Percentiles rank a stretch among this genome's conserved stretches.
Evolutionary conservation across 164 flowering plant species (phyloP).

Genomic region (Amborella trichopoda): DNA sequence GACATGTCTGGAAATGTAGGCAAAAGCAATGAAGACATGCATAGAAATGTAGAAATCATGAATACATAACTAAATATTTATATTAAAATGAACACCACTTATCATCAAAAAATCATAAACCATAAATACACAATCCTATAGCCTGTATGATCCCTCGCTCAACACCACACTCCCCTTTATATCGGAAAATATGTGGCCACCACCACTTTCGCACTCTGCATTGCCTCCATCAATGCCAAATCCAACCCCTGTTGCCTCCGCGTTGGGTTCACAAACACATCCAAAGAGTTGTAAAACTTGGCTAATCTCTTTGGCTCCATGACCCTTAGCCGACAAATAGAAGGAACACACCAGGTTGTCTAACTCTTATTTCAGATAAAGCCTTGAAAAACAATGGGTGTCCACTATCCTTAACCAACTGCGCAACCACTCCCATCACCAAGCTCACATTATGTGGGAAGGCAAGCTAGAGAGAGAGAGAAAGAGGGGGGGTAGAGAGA

Average conservation of each 20-base stretch:
- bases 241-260: slow-evolving; percentile 60
- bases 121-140: not conserved
- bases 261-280: slow-evolving; percentile 54
- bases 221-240: slow-evolving; percentile 49
- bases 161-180: slow-evolving; percentile 37
- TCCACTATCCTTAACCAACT: slow-evolving; percentile 56
- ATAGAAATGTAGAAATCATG: not conserved
- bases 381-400: slow-evolving; percentile 49
- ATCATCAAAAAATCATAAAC: no score
- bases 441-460: slow-evolving; percentile 30
- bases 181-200: slow-evolving; percentile 40
- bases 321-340: slow-evolving; percentile 60
- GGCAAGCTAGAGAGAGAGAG: slow-evolving; percentile 21
- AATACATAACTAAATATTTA: no score
- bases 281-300: slow-evolving; percentile 41
- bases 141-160: slow-evolving; percentile 21
- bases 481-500: no score
- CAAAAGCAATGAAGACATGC: not conserved
- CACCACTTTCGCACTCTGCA: slow-evolving; percentile 50
- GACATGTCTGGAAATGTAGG: not conserved
- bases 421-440: slow-evolving; percentile 50
- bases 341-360: slow-evolving; percentile 20
- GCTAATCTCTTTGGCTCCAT: slow-evolving; percentile 32
- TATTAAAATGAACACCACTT: no score
- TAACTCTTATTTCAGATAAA: slow-evolving; percentile 16